Evolutionary conservation across 2,329 filamentous ascomycete genomes (phyloP).

Genomic region (Phialophora chinensis): DNA sequence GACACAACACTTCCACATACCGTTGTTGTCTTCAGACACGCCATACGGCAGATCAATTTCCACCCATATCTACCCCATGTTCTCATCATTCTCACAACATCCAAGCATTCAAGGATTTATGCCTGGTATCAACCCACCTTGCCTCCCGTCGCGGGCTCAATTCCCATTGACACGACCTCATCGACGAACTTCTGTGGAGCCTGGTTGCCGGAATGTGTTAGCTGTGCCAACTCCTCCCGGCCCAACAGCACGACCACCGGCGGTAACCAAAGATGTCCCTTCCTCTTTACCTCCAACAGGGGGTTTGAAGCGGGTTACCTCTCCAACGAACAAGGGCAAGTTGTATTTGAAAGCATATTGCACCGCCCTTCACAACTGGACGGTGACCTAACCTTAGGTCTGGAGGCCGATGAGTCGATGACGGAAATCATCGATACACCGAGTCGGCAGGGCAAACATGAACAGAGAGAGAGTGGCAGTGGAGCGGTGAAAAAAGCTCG

Average conservation of each 20-base stretch:
- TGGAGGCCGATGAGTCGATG: constrained; percentile 9
- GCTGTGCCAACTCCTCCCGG: background rate
- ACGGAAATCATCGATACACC: constrained; percentile 20
- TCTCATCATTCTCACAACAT: constrained; percentile 33
- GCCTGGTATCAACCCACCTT: constrained; percentile 29
- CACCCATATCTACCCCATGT: constrained; percentile 30
- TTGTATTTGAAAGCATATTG: constrained; percentile 30
- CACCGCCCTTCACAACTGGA: background rate
- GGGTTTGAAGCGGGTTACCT: constrained; percentile 27
- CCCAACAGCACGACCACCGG: background rate
- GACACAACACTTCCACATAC: constrained; percentile 10
- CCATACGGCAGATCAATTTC: constrained; percentile 31
- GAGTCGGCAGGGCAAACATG: constrained; percentile 13
- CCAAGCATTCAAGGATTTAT: constrained; percentile 25
- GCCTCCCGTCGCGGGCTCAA: constrained; percentile 17
- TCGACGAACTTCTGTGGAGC: constrained; percentile 26
- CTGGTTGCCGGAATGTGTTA: constrained; percentile 28
- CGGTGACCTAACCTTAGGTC: background rate
- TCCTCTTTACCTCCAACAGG: constrained; percentile 24
- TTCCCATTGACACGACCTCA: constrained; percentile 17
- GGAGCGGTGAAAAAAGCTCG: constrained; percentile 7
- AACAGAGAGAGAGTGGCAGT: background rate
- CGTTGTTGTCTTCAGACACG: constrained; percentile 31
- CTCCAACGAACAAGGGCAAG: constrained; percentile 2
- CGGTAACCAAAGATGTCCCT: constrained; percentile 16